These are phyloP conservation scores for Vinca major DNA, from an alignment of 305 asterid genomes.

Conservation along the genomic window DNA sequence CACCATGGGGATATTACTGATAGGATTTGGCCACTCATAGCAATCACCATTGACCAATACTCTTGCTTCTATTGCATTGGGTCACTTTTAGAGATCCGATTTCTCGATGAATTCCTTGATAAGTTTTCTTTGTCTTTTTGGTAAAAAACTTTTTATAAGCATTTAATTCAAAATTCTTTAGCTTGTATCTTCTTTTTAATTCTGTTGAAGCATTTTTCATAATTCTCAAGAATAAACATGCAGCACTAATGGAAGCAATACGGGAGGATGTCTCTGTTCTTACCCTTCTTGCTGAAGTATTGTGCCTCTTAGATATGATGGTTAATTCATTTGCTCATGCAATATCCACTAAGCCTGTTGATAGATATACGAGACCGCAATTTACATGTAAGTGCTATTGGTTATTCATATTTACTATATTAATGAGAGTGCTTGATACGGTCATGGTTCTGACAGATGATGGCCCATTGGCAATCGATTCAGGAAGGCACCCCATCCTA, in stretches of 20 bases:
- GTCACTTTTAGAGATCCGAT: neutral
- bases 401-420: constrained; percentile 13
- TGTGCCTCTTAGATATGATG: constrained; percentile 93
- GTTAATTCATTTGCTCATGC: constrained; percentile 94
- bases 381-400: constrained; percentile 54
- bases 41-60: neutral
- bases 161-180: neutral
- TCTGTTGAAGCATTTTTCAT: neutral
- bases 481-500: constrained; percentile 89
- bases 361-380: constrained; percentile 77
- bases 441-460: constrained; percentile 41
- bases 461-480: constrained; percentile 95
- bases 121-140: neutral
- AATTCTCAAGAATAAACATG: constrained; percentile 17
- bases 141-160: no score
- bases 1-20: neutral
- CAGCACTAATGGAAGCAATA: constrained; percentile 73
- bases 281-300: constrained; percentile 79
- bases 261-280: constrained; percentile 74
- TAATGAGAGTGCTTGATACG: constrained; percentile 19
- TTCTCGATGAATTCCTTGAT: neutral
- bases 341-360: constrained; percentile 85
- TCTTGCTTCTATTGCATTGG: constrained; percentile 6
- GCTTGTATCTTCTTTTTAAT: neutral
- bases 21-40: neutral